Evolutionary conservation across 768 basidiomycete species (phyloP), one percentile per base, ranked within the genome.

Genomic region (Pleurotus citrinopileatus): DNA sequence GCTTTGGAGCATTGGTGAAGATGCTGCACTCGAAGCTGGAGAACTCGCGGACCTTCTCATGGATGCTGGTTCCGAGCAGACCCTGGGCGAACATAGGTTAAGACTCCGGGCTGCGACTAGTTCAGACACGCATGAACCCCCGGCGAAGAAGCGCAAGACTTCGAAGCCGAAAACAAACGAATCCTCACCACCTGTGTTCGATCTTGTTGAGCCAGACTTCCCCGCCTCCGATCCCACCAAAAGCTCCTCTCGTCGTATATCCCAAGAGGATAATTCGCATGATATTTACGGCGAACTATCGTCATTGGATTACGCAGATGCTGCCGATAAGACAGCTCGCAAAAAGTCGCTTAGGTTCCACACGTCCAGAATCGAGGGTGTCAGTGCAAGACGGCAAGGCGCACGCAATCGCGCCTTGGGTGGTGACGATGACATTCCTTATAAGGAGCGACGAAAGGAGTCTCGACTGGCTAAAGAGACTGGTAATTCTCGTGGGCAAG

Each of bases 351-450:
- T 98, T 27, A 86, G 89, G 29, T 99, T 98, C 83, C 91, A 98
- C 70, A 94, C 93, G 3, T 82, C 91, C 52, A 90, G 88, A 65
- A 95, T 99, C 62, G 91, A 91, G 65, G 85, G 86, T 54, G 82
- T 91, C 4, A 81, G 84, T 51, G 83, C 87, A 9, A 77, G 89
- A 56, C 80, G 95, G 52, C 81, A 84, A 53, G 83, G 82, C 25
- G 93, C 92, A 4, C 77, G 91, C 54, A 78, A 73, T 57, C 80
- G 78, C 22, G 83, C 88, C 3, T 66, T 84, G 50, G 89, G 91
- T 26, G 97, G 97, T 15, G 97, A 99, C 65, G 96, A 98, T 62
- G 97, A 99, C 64, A 77, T 98, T 43, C 97, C 97, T 15, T 92
- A 95, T 63, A 80, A 84, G 40, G 89, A 92, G 63, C 75, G 87